These are phyloP conservation scores for Coemansia interrupta DNA, from an alignment of 192 early-diverging fungal species.

Conservation along the genomic window DNA sequence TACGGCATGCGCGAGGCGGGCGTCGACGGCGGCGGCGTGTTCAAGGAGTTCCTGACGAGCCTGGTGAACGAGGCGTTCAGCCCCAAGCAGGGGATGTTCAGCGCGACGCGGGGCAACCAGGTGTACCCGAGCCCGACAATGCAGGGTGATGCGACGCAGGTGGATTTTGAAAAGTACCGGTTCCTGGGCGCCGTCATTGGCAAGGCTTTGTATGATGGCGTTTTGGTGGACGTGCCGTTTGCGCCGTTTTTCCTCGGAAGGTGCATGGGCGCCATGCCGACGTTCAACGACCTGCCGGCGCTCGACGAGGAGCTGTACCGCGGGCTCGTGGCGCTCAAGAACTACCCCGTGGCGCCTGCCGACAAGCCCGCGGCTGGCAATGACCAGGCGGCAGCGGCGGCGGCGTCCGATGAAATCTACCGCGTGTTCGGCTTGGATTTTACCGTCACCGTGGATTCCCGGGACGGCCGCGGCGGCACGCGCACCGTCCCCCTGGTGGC, in stretches of 20 bases:
- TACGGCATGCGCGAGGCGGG: conserved; percentile 85
- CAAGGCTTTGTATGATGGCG: conserved; percentile 84
- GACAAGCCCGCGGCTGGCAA: conserved; percentile 32
- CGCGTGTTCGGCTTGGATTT: conserved; percentile 61
- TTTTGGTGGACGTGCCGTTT: conserved; percentile 77
- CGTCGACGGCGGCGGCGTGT: conserved; percentile 95
- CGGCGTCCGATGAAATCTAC: conserved; percentile 56
- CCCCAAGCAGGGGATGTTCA: conserved; percentile 65
- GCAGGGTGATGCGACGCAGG: conserved; percentile 19
- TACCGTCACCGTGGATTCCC: conserved; percentile 59
- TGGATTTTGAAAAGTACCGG: conserved; percentile 61
- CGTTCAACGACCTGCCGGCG: conserved; percentile 76
- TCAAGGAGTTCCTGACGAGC: conserved; percentile 94
- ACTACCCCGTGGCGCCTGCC: conserved; percentile 49
- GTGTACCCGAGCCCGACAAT: conserved; percentile 71
- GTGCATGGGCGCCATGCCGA: conserved; percentile 64
- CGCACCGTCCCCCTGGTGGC: conserved; percentile 70
- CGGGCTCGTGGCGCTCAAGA: conserved; percentile 69
- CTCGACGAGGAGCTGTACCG: conserved; percentile 76
- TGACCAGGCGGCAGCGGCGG: no score
- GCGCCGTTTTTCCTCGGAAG: conserved; percentile 79
- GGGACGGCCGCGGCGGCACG: conserved; percentile 20
- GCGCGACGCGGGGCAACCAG: conserved; percentile 61
- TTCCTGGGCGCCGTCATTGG: conserved; percentile 80
- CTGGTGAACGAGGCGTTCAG: conserved; percentile 73